Percentiles rank a stretch among this genome's conserved stretches.
Conservation (phyloP, 139 green algal species). For the Chlorella sp. region DNA sequence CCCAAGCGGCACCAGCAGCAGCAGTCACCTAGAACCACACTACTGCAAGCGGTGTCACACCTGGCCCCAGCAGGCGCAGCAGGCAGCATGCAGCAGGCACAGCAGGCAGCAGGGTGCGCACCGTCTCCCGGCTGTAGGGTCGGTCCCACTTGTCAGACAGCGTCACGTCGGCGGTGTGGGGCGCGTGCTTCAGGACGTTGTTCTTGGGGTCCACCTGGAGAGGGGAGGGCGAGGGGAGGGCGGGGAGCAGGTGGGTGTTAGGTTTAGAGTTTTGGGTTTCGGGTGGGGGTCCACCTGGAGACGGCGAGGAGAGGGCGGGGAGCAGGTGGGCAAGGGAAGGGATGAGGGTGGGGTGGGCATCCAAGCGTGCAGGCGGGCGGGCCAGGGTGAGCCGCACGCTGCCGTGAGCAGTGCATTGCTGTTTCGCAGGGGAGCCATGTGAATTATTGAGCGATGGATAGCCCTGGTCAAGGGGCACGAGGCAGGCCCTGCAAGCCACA, state of each 20-base stretch:
- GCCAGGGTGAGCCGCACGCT: no score
- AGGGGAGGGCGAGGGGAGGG: no score
- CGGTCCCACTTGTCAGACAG: constrained; percentile 89
- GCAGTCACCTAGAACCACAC: not conserved
- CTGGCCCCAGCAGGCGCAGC: not conserved
- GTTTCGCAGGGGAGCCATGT: no score
- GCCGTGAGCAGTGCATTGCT: no score
- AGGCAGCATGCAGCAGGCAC: not conserved
- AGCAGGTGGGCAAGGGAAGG: not conserved
- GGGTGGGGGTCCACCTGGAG: no score
- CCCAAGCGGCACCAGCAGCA: not conserved
- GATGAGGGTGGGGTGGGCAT: not conserved
- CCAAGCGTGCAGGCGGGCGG: not conserved
- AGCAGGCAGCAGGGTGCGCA: not conserved
- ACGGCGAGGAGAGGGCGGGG: not conserved
- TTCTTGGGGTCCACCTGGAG: constrained; percentile 65
- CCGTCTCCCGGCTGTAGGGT: constrained; percentile 90
- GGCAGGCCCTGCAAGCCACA: no score
- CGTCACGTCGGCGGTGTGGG: constrained; percentile 84
- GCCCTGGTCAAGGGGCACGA: no score
- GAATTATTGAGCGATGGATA: no score
- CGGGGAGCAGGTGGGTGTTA: not conserved
- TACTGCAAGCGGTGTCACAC: not conserved
- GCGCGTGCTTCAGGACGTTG: constrained; percentile 96
- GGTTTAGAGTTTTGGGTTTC: no score